phyloP scores from a whole-genome alignment of 768 basidiomycete genomes.

The Boletales sp. region DNA sequence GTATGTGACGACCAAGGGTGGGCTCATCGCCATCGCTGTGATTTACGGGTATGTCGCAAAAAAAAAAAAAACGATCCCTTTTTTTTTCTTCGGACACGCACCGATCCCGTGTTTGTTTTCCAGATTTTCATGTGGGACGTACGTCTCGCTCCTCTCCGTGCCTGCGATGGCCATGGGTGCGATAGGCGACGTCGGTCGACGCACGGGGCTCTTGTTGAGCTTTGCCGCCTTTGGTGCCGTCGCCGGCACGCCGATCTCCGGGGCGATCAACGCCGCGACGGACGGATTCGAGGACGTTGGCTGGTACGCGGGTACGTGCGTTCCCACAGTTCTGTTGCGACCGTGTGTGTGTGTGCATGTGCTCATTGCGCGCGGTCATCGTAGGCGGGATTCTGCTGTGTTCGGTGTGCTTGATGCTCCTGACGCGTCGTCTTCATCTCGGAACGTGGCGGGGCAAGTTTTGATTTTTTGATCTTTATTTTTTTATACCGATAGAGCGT shows the following conservation, averaged over 20 bases:
- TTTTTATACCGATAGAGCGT: too few species aligned
- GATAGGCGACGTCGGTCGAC: conserved; percentile 57
- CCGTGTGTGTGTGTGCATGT: neutral
- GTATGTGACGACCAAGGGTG: conserved; percentile 42
- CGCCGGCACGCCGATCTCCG: conserved; percentile 70
- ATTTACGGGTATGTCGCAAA: conserved; percentile 63
- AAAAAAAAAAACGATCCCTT: too few species aligned
- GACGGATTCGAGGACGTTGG: conserved; percentile 39
- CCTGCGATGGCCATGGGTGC: conserved; percentile 63
- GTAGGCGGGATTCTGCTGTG: conserved; percentile 38
- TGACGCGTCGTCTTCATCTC: conserved; percentile 40
- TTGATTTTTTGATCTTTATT: too few species aligned
- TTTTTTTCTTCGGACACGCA: neutral
- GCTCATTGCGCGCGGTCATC: neutral
- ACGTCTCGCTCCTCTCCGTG: conserved; percentile 51
- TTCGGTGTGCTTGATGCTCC: conserved; percentile 39
- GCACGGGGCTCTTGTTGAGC: conserved; percentile 65
- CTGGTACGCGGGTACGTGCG: conserved; percentile 39
- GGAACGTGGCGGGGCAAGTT: conserved; percentile 41
- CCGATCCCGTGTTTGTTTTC: neutral
- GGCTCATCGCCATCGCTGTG: conserved; percentile 51
- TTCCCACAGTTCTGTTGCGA: too few species aligned
- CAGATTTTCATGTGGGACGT: conserved; percentile 62
- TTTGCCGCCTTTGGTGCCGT: conserved; percentile 60
- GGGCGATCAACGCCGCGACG: conserved; percentile 55